Conservation (phyloP, 305 asterid genomes). For the Fraxinus greggii region DNA sequence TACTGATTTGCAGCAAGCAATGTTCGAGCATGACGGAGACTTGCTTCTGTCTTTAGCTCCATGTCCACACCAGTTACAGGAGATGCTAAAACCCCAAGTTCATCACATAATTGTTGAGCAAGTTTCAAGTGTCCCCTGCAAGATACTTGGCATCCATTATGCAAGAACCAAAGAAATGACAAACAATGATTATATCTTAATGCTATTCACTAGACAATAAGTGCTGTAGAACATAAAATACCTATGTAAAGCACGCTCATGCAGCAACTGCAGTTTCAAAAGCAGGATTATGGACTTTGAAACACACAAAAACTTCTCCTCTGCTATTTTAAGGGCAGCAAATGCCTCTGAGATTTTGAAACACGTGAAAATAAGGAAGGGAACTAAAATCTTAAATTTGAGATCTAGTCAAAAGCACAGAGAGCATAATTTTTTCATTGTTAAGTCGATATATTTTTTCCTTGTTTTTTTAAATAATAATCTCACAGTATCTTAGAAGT, state of each 20-base stretch:
- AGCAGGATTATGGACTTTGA: constrained; percentile 80
- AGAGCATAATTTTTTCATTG: background rate
- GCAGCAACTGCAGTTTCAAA: constrained; percentile 76
- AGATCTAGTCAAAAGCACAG: constrained; percentile 10
- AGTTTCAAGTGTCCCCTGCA: constrained; percentile 77
- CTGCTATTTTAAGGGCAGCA: constrained; percentile 79
- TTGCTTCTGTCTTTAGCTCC: constrained; percentile 86
- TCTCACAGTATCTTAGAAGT: background rate
- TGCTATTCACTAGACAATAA: constrained; percentile 12
- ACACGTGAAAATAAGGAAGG: constrained; percentile 12
- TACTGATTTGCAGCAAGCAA: constrained; percentile 89
- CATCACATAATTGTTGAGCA: constrained; percentile 79
- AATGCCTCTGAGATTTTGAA: constrained; percentile 61
- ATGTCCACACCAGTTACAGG: constrained; percentile 85
- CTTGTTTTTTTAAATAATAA: background rate
- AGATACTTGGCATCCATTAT: constrained; percentile 14
- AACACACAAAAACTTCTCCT: constrained; percentile 64
- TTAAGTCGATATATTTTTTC: background rate
- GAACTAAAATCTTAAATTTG: background rate
- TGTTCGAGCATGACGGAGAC: constrained; percentile 85
- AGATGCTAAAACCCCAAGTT: constrained; percentile 84
- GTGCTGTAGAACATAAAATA: constrained; percentile 23
- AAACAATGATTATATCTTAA: constrained; percentile 21
- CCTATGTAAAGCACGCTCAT: constrained; percentile 87
- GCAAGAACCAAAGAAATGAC: constrained; percentile 14